These are phyloP conservation scores for Drechmeria coniospora DNA, from an alignment of 2,329 filamentous ascomycete genomes.

Conservation along the genomic window DNA sequence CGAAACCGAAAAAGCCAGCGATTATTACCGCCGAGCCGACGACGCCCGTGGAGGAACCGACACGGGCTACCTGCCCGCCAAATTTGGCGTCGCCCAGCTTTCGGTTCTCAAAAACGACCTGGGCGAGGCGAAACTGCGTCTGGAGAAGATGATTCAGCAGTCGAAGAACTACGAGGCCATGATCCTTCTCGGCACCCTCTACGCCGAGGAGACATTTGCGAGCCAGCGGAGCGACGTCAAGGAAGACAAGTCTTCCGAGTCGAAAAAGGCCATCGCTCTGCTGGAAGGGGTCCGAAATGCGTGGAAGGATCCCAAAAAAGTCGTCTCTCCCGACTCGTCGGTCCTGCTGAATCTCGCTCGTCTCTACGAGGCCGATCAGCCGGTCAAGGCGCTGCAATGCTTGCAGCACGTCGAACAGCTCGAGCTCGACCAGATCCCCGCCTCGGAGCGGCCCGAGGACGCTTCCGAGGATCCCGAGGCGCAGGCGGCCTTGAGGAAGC, in stretches of 20 bases:
- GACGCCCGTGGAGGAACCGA: constrained; percentile 86
- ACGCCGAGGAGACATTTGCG: constrained; percentile 86
- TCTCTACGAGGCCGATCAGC: constrained; percentile 71
- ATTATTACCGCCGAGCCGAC: constrained; percentile 82
- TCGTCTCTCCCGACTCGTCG: constrained; percentile 63
- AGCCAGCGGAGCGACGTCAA: constrained; percentile 55
- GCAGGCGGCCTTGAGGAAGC: constrained; percentile 51
- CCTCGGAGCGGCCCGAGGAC: constrained; percentile 49
- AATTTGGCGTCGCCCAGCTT: constrained; percentile 85
- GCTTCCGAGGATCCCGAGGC: constrained; percentile 40
- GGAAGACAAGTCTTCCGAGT: constrained; percentile 75
- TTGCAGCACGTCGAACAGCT: constrained; percentile 84
- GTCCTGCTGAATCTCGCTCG: constrained; percentile 85
- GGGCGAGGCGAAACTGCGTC: constrained; percentile 78
- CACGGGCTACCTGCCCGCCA: constrained; percentile 79
- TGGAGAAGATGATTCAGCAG: constrained; percentile 89
- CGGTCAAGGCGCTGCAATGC: constrained; percentile 85
- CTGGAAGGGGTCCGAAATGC: constrained; percentile 71
- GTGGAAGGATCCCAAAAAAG: constrained; percentile 90
- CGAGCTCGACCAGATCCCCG: constrained; percentile 63
- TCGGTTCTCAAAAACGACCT: constrained; percentile 71
- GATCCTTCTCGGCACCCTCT: constrained; percentile 78
- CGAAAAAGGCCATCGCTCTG: constrained; percentile 72
- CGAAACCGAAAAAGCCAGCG: constrained; percentile 57
- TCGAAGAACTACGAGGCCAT: constrained; percentile 76